Conservation (phyloP, 129 eudicot genomes). For the Saussurea involucrata region DNA sequence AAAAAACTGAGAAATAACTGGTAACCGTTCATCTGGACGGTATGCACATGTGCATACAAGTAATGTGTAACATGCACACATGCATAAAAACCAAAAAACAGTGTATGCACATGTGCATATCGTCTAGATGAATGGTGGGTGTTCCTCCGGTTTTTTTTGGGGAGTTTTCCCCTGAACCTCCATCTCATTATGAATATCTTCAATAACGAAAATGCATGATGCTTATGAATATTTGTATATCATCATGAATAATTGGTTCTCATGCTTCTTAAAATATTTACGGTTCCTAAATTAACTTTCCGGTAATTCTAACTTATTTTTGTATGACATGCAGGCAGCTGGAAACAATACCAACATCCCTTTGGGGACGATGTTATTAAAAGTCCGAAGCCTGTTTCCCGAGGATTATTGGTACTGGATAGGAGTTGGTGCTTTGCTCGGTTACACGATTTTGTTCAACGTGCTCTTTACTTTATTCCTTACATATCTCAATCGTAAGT, state of each 20-base stretch:
- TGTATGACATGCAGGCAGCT: conserved; percentile 38
- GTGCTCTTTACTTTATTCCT: conserved; percentile 63
- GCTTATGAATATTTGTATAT: no score
- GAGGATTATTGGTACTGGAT: conserved; percentile 90
- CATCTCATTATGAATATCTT: no score
- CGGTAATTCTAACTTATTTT: background rate
- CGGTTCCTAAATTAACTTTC: no score
- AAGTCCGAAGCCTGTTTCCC: conserved; percentile 68
- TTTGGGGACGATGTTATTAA: conserved; percentile 64
- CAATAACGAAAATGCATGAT: background rate
- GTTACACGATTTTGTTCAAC: conserved; percentile 73
- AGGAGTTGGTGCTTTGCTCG: conserved; percentile 90
- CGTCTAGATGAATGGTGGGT: no score
- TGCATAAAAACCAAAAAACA: no score
- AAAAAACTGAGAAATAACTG: no score
- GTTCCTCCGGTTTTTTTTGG: no score
- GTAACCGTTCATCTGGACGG: no score
- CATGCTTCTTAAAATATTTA: background rate
- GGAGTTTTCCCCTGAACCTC: no score
- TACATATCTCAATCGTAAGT: conserved; percentile 92
- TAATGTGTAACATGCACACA: no score
- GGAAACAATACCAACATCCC: conserved; percentile 38
- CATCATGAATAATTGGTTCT: background rate
- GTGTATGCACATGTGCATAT: no score
- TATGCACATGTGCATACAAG: no score